Evolutionary conservation across 2,329 filamentous ascomycete genomes (phyloP), one percentile per base, ranked within the genome.

Genomic region (Botrytis medusae): DNA sequence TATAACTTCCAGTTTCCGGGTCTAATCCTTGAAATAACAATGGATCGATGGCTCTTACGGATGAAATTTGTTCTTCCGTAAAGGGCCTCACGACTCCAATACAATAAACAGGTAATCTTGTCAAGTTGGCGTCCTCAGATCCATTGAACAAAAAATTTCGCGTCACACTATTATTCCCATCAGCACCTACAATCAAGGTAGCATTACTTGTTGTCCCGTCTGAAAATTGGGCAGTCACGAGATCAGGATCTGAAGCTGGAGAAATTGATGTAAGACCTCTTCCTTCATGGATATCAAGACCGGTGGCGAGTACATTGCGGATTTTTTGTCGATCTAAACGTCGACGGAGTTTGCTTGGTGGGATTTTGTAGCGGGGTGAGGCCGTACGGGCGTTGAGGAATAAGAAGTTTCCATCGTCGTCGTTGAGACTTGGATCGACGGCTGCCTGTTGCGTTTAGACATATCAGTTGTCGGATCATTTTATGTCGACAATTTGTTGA

Each of bases 11-110:
- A 0, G 84, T 86, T 6, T 83, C 80, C 0, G 87, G 86, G 77
- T 89, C 85, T 18, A 84, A 82, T 4, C 85, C 87, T 73, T 88
- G 86, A 77, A 89, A 87, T 37, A 89, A 84, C 59, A 86, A 83
- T 0, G 87, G 87, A 74, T 89, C 87, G 40, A 89, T 83, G 1
- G 80, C 81, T n/a, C 83, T 81, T 12, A 86, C 80, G 10, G 82
- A 76, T 80, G 78, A 75, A 82, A 77, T 79, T 81, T 83, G 76
- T 75, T 82, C 79, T 34, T 82, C 79, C 1, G 81, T 83, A 73
- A 86, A 79, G 68, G 82, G 78, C 0, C 83, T 77, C 7, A 81
- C 80, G 2, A 81, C 81, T 8, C 84, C 84, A 32, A 84, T 75
- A 68, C 85, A 76, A 32, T 81, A 81, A 20, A 83, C 80, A 0